Evolutionary conservation across 176 grass and related monocot species (phyloP), one percentile per base, ranked within the genome.

Genomic region (Bolboschoenus planiculmis): DNA sequence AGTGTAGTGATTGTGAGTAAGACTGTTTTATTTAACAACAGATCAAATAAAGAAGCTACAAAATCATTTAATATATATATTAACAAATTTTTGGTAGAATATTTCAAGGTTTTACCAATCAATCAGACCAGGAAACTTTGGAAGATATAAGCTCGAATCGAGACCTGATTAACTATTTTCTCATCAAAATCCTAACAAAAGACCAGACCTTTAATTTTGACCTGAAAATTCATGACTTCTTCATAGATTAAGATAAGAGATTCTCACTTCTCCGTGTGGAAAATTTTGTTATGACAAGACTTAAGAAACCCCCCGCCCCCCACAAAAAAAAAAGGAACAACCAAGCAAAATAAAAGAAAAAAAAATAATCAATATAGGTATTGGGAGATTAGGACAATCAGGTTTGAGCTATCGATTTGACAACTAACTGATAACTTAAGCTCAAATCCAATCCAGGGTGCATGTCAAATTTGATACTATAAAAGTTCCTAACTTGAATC

Each of bases 381-480:
- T 66, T 21, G 80, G 37, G 66, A 63, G 58, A 82, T 82, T 50
- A 16, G 58, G 18, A 46, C 23, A 26, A 60, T 14, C 13, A 58
- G 56, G 54, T 80, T 82, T 60, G 58, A 64, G 24, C 14, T 33
- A 59, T 82, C 16, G 43, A 82, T 82, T 63, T 63, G 56, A 82
- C 24, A 82, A 63, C 15, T 66, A 58, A 82, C 37, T 65, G 6
- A 7, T 70, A 35, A 53, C 34, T 65, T 31, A 31, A 66, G 6
- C 56, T 46, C 39, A 65, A 65, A 82, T 82, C 57, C 34, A 82
- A 50, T 82, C 34, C 56, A 5, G 61, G 24, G 66, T 47, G 80
- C 80, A 82, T 82, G 80, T 82, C 39, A 63, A 82, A 13, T n/a
- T 65, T 82, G 39, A 82, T 63, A 37, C 39, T 6, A 47, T 5